Percentiles rank a stretch among this genome's conserved stretches.
phyloP scores from a whole-genome alignment of 352 stramenopile species.

The Blastocystis sp. region DNA sequence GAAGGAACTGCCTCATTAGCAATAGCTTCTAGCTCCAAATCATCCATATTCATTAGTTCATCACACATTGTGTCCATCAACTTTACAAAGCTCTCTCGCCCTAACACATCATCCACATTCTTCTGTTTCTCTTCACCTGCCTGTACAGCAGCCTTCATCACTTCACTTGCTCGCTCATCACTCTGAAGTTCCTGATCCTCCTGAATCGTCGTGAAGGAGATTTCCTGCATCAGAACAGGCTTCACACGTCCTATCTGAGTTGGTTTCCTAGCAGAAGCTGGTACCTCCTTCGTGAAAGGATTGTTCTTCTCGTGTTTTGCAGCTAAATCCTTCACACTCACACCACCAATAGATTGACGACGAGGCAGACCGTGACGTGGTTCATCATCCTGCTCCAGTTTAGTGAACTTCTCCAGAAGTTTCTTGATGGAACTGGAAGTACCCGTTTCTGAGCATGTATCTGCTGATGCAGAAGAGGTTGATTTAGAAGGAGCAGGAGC shows the following conservation, averaged over 20 bases:
- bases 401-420: constrained; percentile 7
- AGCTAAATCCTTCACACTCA: constrained; percentile 4
- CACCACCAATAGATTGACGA: constrained; percentile 16
- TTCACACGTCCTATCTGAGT: not conserved
- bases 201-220: constrained; percentile 15
- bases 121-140: not conserved
- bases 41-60: constrained; percentile 10
- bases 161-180: not conserved
- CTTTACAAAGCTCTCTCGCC: constrained; percentile 4
- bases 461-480: not conserved
- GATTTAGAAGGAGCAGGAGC: not conserved
- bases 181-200: not conserved
- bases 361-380: constrained; percentile 1
- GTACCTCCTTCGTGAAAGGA: not conserved
- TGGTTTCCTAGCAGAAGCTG: not conserved
- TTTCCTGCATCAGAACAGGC: constrained; percentile 39
- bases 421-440: not conserved
- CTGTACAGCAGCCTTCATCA: not conserved
- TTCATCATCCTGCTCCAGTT: not conserved
- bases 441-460: not conserved
- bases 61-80: constrained; percentile 22
- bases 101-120: not conserved
- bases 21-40: not conserved
- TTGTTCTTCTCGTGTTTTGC: constrained; percentile 25
- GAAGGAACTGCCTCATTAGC: not conserved